These are phyloP conservation scores for Phalaenopsis hybrid DNA, from an alignment of 116 monocot species.

Conservation along the genomic window DNA sequence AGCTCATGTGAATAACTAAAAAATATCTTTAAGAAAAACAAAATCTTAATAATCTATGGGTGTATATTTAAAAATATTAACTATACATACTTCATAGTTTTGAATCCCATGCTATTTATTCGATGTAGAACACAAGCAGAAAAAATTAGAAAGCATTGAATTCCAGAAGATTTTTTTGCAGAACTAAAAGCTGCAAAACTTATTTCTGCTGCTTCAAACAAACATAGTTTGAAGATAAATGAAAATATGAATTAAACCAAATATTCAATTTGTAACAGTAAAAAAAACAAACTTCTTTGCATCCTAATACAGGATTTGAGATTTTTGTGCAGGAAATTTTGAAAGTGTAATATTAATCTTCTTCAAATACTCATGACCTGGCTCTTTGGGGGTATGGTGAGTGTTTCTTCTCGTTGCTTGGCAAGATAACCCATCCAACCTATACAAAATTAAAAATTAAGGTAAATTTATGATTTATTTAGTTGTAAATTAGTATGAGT, in stretches of 20 bases:
- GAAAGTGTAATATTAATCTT: neutral
- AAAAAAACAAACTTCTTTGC: neutral
- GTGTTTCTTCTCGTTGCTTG: conserved; percentile 11
- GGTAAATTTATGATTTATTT: neutral
- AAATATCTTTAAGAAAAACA: too few relatives aligned
- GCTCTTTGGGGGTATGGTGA: conserved; percentile 8
- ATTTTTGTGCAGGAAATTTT: neutral
- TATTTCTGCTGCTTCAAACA: neutral
- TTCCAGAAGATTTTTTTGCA: neutral
- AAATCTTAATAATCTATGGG: too few relatives aligned
- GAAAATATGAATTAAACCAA: neutral
- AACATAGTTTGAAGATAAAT: neutral
- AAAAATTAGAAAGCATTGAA: too few relatives aligned
- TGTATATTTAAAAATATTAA: too few relatives aligned
- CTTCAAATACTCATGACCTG: conserved; percentile 16
- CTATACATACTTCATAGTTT: too few relatives aligned
- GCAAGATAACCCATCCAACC: conserved; percentile 34
- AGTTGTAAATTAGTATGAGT: too few relatives aligned
- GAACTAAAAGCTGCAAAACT: neutral
- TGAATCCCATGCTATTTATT: too few relatives aligned
- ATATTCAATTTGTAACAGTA: neutral
- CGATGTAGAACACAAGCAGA: too few relatives aligned
- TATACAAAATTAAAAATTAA: conserved; percentile 1
- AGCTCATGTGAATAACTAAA: too few relatives aligned
- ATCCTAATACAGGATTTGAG: neutral